Percentiles rank a stretch among this genome's conserved stretches.
Evolutionary conservation across 345 rosid genomes (phyloP).

Genomic region (Reutealis trisperma): DNA sequence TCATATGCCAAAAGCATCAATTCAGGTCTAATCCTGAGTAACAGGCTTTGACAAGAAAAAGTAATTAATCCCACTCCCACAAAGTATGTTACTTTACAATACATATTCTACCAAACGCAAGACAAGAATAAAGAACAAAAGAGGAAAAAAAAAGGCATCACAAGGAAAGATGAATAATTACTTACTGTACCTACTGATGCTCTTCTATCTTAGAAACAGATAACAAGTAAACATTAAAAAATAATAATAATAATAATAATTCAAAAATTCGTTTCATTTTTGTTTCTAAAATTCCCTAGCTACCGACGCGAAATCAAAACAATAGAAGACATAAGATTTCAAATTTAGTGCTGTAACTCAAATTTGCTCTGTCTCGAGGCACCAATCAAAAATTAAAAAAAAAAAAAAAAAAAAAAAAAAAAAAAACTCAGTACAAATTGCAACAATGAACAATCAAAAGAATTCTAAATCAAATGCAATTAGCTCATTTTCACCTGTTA

Average conservation of each 20-base stretch:
- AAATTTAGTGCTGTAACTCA: background rate
- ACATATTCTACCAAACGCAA: constrained; percentile 19
- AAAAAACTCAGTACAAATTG: background rate
- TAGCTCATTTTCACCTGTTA: constrained; percentile 53
- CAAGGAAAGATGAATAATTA: background rate
- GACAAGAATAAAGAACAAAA: constrained; percentile 26
- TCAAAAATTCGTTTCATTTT: background rate
- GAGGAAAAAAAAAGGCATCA: background rate
- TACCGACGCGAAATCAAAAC: background rate
- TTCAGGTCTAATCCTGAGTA: constrained; percentile 10
- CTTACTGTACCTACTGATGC: background rate
- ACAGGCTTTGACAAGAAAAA: background rate
- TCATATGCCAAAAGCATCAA: background rate
- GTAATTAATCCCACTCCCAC: background rate
- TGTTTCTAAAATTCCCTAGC: background rate
- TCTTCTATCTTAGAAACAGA: background rate
- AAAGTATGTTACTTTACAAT: constrained; percentile 31
- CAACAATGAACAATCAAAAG: background rate
- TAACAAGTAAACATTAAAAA: background rate
- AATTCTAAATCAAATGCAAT: background rate
- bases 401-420: too few relatives aligned
- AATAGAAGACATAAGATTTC: background rate
- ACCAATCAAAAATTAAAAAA: too few relatives aligned
- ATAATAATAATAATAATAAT: background rate
- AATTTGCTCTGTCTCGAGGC: background rate